phyloP scores from a whole-genome alignment of 2,329 filamentous ascomycete genomes.

The Niveomyces coronatus region DNA sequence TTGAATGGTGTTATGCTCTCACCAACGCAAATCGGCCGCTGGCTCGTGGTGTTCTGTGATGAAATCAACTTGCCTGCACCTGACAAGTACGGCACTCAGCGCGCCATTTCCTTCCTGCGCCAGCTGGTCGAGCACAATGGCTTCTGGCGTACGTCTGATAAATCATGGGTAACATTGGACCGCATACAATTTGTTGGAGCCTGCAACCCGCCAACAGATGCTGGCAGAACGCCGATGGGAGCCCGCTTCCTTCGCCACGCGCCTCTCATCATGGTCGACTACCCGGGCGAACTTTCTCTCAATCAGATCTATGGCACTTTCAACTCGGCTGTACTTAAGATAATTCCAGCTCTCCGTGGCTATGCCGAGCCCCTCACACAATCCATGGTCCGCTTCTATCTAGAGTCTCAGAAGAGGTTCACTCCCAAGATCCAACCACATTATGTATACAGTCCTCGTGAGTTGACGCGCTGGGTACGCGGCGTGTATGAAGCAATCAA shows the following conservation, averaged over 20 bases:
- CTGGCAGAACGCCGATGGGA: constrained; percentile 88
- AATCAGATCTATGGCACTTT: constrained; percentile 98
- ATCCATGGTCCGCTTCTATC: constrained; percentile 94
- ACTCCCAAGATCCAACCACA: constrained; percentile 96
- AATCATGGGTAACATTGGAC: constrained; percentile 94
- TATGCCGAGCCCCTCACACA: constrained; percentile 91
- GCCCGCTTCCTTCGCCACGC: constrained; percentile 91
- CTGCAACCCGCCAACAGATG: constrained; percentile 96
- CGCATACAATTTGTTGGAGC: constrained; percentile 98
- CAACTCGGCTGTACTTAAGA: constrained; percentile 92
- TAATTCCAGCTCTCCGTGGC: constrained; percentile 86
- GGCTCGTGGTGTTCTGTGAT: constrained; percentile 98
- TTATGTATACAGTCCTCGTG: constrained; percentile 98
- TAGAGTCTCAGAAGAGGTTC: constrained; percentile 89
- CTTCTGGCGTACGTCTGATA: constrained; percentile 97
- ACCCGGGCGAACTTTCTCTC: constrained; percentile 88
- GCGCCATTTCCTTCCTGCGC: constrained; percentile 92
- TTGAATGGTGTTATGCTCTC: constrained; percentile 92
- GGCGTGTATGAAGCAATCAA: constrained; percentile 95
- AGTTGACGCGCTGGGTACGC: constrained; percentile 93
- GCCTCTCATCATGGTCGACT: constrained; percentile 99
- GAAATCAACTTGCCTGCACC: constrained; percentile 98
- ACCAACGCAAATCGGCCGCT: constrained; percentile 90
- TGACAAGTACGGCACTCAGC: constrained; percentile 94
- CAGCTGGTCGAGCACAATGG: constrained; percentile 98